phyloP scores from a whole-genome alignment of 169 alveolate genomes.

The Eimeria acervulina region DNA sequence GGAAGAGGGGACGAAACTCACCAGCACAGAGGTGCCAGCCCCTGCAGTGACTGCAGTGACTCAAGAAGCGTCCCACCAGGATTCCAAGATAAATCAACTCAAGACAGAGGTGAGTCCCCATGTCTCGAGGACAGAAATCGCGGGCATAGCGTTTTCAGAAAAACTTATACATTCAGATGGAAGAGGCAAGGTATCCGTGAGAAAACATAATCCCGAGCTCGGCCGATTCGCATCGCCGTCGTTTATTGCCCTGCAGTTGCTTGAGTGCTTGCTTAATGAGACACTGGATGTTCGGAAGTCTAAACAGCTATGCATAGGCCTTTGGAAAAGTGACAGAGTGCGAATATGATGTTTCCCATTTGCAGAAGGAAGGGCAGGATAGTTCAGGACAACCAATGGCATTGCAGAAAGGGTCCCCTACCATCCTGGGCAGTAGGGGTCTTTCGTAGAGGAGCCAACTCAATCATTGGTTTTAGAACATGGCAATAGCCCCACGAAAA shows the following conservation, averaged over 20 bases:
- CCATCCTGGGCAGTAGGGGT: not conserved
- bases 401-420: not conserved
- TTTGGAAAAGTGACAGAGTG: not conserved
- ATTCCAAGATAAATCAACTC: not conserved
- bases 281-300: not conserved
- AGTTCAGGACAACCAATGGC: not conserved
- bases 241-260: not conserved
- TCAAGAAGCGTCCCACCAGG: not conserved
- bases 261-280: not conserved
- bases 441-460: not conserved
- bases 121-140: not conserved
- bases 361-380: not conserved
- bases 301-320: not conserved
- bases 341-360: not conserved
- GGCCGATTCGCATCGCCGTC: not conserved
- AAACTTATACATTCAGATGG: not conserved
- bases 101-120: not conserved
- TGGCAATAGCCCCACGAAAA: not conserved
- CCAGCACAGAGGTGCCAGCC: not conserved
- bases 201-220: not conserved
- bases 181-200: not conserved
- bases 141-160: not conserved
- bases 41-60: not conserved
- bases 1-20: not conserved
- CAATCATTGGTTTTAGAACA: not conserved